These are phyloP conservation scores for Globisporangium lucens DNA, from an alignment of 352 stramenopile species.

Conservation along the genomic window DNA sequence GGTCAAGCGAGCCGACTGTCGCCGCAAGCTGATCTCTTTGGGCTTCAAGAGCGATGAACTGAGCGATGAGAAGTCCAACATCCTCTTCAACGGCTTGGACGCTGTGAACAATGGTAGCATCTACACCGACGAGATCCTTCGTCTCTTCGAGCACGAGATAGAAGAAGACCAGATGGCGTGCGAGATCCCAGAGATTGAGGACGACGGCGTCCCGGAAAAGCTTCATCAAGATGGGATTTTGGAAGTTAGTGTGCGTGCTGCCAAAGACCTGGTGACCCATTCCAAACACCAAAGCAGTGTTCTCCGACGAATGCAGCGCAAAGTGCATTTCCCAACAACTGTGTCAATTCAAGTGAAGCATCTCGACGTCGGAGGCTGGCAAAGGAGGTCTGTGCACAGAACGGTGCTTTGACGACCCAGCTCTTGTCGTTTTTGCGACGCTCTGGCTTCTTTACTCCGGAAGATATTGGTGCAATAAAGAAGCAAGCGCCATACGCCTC, in stretches of 20 bases:
- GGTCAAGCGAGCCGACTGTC: conserved; percentile 54
- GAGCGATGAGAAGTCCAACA: conserved; percentile 67
- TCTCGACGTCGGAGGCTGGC: conserved; percentile 27
- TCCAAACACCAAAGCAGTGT: conserved; percentile 11
- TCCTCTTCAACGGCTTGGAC: conserved; percentile 57
- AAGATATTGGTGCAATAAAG: not conserved
- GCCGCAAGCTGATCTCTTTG: conserved; percentile 54
- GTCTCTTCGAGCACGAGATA: conserved; percentile 66
- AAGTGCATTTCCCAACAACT: conserved; percentile 34
- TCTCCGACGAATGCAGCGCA: conserved; percentile 21
- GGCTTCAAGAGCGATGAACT: conserved; percentile 68
- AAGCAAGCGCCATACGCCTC: not conserved
- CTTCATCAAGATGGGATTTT: conserved; percentile 71
- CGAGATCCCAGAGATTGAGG: conserved; percentile 73
- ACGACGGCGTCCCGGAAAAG: conserved; percentile 63
- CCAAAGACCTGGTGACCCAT: conserved; percentile 41
- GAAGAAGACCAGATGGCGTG: conserved; percentile 72
- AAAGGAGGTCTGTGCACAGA: conserved; percentile 35
- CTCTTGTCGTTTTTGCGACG: conserved; percentile 29
- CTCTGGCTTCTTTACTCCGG: not conserved
- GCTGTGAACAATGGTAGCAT: conserved; percentile 37
- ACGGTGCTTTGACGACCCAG: conserved; percentile 25
- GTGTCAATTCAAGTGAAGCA: conserved; percentile 29
- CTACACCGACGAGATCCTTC: conserved; percentile 45
- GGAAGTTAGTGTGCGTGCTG: conserved; percentile 51